These are phyloP conservation scores for Neckera pumila DNA, from an alignment of 225 moss, liverwort and hornwort species.

Conservation along the genomic window DNA sequence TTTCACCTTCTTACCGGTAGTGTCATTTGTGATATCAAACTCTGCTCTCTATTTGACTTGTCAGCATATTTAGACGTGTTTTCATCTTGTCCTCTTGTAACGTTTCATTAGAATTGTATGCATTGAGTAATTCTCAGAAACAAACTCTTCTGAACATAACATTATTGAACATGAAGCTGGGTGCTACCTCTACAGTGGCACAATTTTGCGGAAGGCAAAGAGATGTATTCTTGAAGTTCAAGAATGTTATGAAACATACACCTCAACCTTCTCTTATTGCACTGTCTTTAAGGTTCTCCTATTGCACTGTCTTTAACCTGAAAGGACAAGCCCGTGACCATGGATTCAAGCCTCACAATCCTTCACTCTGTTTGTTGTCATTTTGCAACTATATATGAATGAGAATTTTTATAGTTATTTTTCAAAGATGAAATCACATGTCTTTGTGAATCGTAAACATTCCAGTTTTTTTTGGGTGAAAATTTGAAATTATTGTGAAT, in stretches of 20 bases:
- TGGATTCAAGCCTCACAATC: background rate
- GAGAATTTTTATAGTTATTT: background rate
- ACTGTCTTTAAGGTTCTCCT: background rate
- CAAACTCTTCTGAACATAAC: background rate
- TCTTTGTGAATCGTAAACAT: too few relatives aligned
- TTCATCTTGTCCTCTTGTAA: background rate
- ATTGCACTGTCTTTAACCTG: background rate
- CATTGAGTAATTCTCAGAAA: background rate
- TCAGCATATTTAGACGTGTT: too few relatives aligned
- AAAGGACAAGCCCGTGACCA: background rate
- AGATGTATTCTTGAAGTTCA: background rate
- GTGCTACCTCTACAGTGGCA: background rate
- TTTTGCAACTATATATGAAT: background rate
- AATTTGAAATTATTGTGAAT: background rate
- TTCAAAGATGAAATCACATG: background rate
- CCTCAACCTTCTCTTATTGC: background rate
- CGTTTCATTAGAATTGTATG: background rate
- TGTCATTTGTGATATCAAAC: background rate
- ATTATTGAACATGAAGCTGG: background rate
- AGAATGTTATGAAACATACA: background rate
- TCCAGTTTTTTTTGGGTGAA: background rate
- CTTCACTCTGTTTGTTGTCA: background rate
- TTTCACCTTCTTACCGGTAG: background rate
- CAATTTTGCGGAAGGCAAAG: background rate
- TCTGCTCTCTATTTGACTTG: too few relatives aligned